Evolutionary conservation across 768 basidiomycete species (phyloP).

Genomic region (Lanmaoa rubissima): DNA sequence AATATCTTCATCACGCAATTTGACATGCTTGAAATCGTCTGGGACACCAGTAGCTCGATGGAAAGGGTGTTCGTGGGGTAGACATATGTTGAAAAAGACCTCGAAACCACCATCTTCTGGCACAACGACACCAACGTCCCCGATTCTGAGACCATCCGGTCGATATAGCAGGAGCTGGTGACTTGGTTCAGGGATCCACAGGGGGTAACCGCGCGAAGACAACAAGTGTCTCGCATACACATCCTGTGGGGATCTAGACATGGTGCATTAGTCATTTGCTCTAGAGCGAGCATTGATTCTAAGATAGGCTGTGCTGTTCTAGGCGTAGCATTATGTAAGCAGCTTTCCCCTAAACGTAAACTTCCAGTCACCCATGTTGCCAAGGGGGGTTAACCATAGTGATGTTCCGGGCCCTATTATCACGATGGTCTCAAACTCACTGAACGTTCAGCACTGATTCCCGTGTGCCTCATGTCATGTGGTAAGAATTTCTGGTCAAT

Average conservation of each 20-base stretch:
- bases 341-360: too few relatives aligned
- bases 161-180: slow-evolving; percentile 19
- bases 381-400: too few relatives aligned
- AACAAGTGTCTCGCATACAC: slow-evolving; percentile 18
- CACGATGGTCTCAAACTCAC: too few relatives aligned
- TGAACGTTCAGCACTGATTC: too few relatives aligned
- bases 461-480: too few relatives aligned
- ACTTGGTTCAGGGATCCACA: slow-evolving; percentile 34
- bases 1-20: background rate
- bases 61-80: slow-evolving; percentile 29
- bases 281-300: too few relatives aligned
- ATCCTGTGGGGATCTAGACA: slow-evolving; percentile 5
- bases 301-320: too few relatives aligned
- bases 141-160: slow-evolving; percentile 30
- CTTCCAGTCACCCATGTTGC: too few relatives aligned
- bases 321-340: too few relatives aligned
- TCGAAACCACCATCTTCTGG: slow-evolving; percentile 34
- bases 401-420: too few relatives aligned
- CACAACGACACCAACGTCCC: slow-evolving; percentile 36
- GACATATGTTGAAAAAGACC: slow-evolving; percentile 37
- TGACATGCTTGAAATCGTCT: slow-evolving; percentile 24
- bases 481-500: background rate
- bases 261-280: background rate
- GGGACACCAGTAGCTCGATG: slow-evolving; percentile 21
- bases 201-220: slow-evolving; percentile 29